Evolutionary conservation across 2,329 filamentous ascomycete species (phyloP), one percentile per base, ranked within the genome.

Genomic region (Trichophyton benhamiae): DNA sequence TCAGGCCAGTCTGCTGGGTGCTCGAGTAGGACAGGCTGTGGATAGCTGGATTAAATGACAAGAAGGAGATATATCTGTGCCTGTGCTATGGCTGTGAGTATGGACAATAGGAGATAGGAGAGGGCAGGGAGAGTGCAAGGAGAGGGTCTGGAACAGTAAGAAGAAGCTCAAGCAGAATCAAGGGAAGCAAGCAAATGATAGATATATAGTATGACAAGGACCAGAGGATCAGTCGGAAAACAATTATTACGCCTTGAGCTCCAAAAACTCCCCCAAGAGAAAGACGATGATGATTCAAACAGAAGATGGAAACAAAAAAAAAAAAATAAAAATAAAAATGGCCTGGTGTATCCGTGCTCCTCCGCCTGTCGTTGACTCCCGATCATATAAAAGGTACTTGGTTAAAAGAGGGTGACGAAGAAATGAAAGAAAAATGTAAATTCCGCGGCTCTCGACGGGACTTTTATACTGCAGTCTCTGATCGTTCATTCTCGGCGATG

Each of bases 401-500:
- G 15, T n/a, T 33, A 38, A n/a, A n/a, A 53, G 25, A 53, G 25
- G 13, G 27, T 15, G 15, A 38, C 20, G 38, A 33, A 36, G 38
- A 6, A 13, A 8, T 30, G 25, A 33, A 55, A 55, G 27, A 30
- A 53, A 33, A 5, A 27, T 30, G 11, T 30, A 36, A 46, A n/a
- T 3, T 55, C 27, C 27, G 27, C 52, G 52, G 25, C 7, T 20
- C 46, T 11, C 2, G 46, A 15, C 52, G 52, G 27, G 27, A 36
- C 59, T 25, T 60, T 58, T 61, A 92, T 65, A 91, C 89, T 59
- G 88, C 86, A 33, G 82, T 85, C 77, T 95, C 90, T 0, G 87
- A 80, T 57, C 81, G 80, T 79, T 97, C 94, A 55, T 88, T 89
- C 68, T 89, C 86, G 0, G 91, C 91, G 68, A 99, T 88, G 62